Conservation (phyloP, 2,329 filamentous ascomycete genomes). For the Magnaporthiopsis poae region DNA sequence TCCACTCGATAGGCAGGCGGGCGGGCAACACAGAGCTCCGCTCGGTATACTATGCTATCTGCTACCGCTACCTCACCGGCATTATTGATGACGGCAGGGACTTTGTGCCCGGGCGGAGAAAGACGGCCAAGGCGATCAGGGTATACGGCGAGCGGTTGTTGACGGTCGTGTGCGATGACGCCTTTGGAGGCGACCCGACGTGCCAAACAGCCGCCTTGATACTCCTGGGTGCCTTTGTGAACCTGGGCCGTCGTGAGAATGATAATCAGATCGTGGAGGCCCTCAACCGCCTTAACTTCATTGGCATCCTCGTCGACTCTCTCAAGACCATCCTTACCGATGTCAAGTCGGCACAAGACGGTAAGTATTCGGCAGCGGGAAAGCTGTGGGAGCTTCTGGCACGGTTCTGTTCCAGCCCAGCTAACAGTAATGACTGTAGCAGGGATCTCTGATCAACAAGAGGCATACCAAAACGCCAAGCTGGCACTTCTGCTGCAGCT, state of each 20-base stretch:
- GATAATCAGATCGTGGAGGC: conserved; percentile 68
- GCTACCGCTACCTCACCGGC: conserved; percentile 71
- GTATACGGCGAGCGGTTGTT: conserved; percentile 66
- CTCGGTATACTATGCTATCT: conserved; percentile 82
- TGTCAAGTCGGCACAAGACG: conserved; percentile 17
- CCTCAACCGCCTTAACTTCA: conserved; percentile 78
- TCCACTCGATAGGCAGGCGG: conserved; percentile 68
- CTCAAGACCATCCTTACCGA: conserved; percentile 69
- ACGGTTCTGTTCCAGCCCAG: neutral
- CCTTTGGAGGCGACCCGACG: conserved; percentile 68
- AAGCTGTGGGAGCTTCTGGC: neutral
- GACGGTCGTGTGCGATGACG: conserved; percentile 85
- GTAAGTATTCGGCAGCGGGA: neutral
- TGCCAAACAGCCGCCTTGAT: conserved; percentile 81
- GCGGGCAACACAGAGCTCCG: conserved; percentile 62
- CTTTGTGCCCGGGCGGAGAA: conserved; percentile 35
- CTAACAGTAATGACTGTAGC: conserved; percentile 2
- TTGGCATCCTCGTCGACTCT: conserved; percentile 81
- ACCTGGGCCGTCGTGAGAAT: conserved; percentile 60
- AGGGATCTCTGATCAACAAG: conserved; percentile 33
- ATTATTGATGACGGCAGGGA: conserved; percentile 48
- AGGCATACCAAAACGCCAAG: conserved; percentile 54
- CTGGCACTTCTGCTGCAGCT: conserved; percentile 76
- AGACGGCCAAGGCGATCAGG: conserved; percentile 63
- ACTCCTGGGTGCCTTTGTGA: conserved; percentile 68